Percentiles rank a stretch among this genome's conserved stretches.
phyloP scores from a whole-genome alignment of 1,284 basidiomycete genomes.

The Stygiomarasmius scandens region DNA sequence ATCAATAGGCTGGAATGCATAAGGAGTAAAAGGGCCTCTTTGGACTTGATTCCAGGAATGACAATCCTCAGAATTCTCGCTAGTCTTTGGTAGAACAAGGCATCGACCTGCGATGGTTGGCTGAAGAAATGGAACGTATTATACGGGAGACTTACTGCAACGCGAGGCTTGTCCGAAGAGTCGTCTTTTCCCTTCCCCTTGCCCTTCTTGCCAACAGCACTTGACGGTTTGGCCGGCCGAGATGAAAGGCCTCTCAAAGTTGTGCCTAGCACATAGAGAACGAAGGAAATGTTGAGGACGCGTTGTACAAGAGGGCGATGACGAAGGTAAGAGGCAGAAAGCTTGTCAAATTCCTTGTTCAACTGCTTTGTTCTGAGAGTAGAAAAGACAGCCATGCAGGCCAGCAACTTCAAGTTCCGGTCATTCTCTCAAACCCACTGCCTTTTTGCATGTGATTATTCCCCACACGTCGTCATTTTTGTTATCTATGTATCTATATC shows the following conservation, averaged over 20 bases:
- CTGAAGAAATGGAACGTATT: constrained; percentile 1
- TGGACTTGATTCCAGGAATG: constrained; percentile 83
- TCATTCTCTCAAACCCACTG: no score
- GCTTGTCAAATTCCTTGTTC: constrained; percentile 38
- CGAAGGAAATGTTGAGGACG: constrained; percentile 63
- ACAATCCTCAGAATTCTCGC: constrained; percentile 83
- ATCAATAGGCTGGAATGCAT: constrained; percentile 90
- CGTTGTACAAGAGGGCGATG: constrained; percentile 75
- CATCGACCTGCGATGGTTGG: no score
- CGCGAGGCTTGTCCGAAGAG: constrained; percentile 51
- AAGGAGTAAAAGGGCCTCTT: constrained; percentile 85
- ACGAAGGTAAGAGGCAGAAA: constrained; percentile 55
- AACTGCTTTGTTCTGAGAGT: constrained; percentile 32
- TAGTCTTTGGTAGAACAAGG: constrained; percentile 85
- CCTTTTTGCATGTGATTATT: no score
- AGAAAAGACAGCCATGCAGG: constrained; percentile 25
- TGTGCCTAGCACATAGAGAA: constrained; percentile 61
- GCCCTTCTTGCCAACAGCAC: constrained; percentile 34
- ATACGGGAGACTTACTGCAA: constrained; percentile 57
- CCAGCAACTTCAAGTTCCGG: no score
- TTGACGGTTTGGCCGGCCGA: constrained; percentile 32
- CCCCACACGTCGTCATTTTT: no score
- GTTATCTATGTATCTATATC: no score
- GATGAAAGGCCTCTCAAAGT: constrained; percentile 59
- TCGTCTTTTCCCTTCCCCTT: constrained; percentile 31